Base-by-base conservation (phyloP, 495 filamentous ascomycete species). In the Penicillium atrosanguineum region DNA sequence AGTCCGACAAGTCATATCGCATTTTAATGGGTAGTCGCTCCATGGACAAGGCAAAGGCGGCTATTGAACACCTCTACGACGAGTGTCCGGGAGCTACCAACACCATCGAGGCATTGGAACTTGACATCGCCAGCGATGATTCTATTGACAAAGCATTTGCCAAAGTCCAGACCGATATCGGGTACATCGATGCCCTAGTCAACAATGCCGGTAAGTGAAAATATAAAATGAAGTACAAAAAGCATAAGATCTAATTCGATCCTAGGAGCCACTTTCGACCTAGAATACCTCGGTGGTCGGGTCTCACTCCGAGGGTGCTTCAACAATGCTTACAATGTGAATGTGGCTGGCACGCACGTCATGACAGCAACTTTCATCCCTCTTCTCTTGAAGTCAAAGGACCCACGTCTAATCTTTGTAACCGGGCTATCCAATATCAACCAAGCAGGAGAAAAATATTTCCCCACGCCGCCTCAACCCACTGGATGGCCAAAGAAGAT, bases 401-500 rank as follows among this genome's bases (percentile, higher is more conserved):
- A 76, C 26, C 77, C 79, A 0, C 71, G 78, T 8, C 64, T 83
- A 12, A 56, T 82, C 31, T 82, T 79, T 50, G 65, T 79, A n/a
- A 47, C 69, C 50, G 65, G 75, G 48, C 48, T 75, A 36, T 51
- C 58, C 55, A 12, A 60, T 20, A 25, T 51, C 11, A 50, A 63
- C 52, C n/a, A 52, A 54, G 37, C 63, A 52, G 51, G 53, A 55
- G 29, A 64, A 48, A 11, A 50, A 48, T 65, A 44, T 23, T 56
- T 70, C 18, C 51, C 56, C 19, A 56, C 41, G 18, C 23, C 37
- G 44, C 45, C 57, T 20, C 46, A 58, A 48, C 60, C 70, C 48
- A 66, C 70, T 0, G 77, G 75, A 0, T 78, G 75, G 74, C 76
- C 77, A 0, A 79, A 80, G 65, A 57, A 60, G 37, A 51, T 67